Evolutionary conservation across 805 yeast genomes (phyloP), one percentile per base, ranked within the genome.

Genomic region (Pichia occidentalis): DNA sequence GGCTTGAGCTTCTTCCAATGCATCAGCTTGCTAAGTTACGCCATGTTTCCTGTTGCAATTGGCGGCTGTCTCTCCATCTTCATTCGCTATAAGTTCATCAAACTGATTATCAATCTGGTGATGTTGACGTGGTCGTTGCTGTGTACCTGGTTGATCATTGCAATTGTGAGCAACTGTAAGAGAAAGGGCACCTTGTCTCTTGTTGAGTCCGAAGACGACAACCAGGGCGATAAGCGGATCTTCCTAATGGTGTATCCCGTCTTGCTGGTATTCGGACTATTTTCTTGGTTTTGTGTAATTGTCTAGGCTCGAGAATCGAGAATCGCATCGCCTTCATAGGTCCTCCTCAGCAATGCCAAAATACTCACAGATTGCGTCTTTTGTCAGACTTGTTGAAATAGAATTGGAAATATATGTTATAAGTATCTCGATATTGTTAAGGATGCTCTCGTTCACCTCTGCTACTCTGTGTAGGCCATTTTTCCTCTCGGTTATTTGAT

Each of bases 231-330:
- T 18, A 75, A 75, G 16, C 60, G 79, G 39, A 65, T 73, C 3
- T 57, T 72, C 18, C 58, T 75, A 38, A 75, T 77, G 37, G 60
- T 73, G 6, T 73, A 72, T 44, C 80, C 80, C 1, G 68, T 75
- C 10, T 66, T 64, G 10, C 59, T 74, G 40, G 69, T 73, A 55
- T 74, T 68, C 50, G 67, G 73, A 2, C 62, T 71, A 3, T 65
- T 74, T 45, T 61, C 75, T 25, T 75, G 79, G 79, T 60, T 75
- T 24, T 69, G 65, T 37, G 71, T 73, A 12, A 73, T 74, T 30
- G 67, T 74, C 13, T 46, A 34, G 22, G 13, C n/a, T 19, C 17
- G 10, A 12, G 7, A 32, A 4, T 9, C 22, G 14, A 16, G 16
- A 21, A 21, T 22, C n/a, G 31, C 14, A 28, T 16, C 2, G 25